phyloP scores from a whole-genome alignment of 495 filamentous ascomycete genomes.

The Hypoxylon trugodes region DNA sequence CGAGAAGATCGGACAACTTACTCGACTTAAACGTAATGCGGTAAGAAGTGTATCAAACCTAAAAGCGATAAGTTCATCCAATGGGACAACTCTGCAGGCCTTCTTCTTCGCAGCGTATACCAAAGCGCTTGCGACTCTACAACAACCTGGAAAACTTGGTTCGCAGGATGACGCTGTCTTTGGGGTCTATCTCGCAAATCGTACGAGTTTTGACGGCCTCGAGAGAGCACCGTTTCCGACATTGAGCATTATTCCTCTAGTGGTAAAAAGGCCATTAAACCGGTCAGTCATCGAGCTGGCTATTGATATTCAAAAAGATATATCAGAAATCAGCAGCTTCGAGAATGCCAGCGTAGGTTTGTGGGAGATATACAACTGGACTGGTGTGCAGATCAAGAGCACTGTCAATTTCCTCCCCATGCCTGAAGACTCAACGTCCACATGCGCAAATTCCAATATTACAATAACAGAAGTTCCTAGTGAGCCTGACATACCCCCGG shows the following conservation, averaged over 20 bases:
- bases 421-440: slow-evolving; percentile 25
- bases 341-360: slow-evolving; percentile 50
- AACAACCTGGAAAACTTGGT: neutral
- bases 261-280: slow-evolving; percentile 28
- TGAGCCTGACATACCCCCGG: neutral
- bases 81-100: slow-evolving; percentile 51
- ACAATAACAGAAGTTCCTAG: slow-evolving; percentile 27
- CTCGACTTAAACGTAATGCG: slow-evolving; percentile 25
- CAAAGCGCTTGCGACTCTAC: slow-evolving; percentile 21
- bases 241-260: slow-evolving; percentile 52
- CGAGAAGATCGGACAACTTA: slow-evolving; percentile 5
- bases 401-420: slow-evolving; percentile 66
- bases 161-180: slow-evolving; percentile 44
- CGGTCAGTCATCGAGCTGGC: slow-evolving; percentile 38
- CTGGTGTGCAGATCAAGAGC: slow-evolving; percentile 53
- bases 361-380: slow-evolving; percentile 61
- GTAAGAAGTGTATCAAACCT: slow-evolving; percentile 29
- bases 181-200: slow-evolving; percentile 58
- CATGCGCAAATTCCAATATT: slow-evolving; percentile 14
- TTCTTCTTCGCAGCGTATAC: slow-evolving; percentile 56
- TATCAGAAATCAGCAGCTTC: slow-evolving; percentile 48
- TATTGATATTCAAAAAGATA: slow-evolving; percentile 48
- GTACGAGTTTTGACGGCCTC: slow-evolving; percentile 31
- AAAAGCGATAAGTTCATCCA: slow-evolving; percentile 14
- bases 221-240: slow-evolving; percentile 46